Evolutionary conservation across 164 flowering plant genomes (phyloP).

Genomic region (Tetracentron sinense): DNA sequence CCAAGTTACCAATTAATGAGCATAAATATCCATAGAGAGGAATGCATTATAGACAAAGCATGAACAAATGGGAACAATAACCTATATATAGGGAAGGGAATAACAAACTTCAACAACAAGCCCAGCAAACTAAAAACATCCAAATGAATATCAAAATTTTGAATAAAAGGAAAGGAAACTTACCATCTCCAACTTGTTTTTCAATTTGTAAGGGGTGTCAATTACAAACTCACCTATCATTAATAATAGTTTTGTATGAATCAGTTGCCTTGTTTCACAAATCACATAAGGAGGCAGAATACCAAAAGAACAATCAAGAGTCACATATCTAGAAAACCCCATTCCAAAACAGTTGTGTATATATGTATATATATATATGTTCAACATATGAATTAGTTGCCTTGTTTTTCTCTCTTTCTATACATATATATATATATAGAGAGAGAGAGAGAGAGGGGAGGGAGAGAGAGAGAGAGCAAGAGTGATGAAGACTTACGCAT

Average conservation of each 20-base stretch:
- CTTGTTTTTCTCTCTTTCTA: background rate
- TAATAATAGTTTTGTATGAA: slow-evolving; percentile 1
- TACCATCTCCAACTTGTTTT: slow-evolving; percentile 85
- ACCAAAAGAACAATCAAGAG: slow-evolving; percentile 2
- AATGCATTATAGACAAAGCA: background rate
- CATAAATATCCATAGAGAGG: background rate
- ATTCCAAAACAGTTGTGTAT: too few species aligned
- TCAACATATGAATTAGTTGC: background rate
- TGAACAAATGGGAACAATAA: background rate
- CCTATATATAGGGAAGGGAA: background rate
- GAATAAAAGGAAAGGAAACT: slow-evolving; percentile 9
- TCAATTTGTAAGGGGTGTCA: slow-evolving; percentile 76
- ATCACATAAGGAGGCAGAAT: background rate
- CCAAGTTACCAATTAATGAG: background rate
- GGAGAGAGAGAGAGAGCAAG: slow-evolving; percentile 14
- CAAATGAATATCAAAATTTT: background rate
- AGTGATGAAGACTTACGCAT: slow-evolving; percentile 59
- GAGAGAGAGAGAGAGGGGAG: background rate
- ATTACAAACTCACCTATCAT: slow-evolving; percentile 83
- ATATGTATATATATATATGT: too few species aligned
- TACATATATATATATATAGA: background rate
- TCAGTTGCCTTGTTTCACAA: slow-evolving; percentile 1
- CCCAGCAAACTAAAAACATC: background rate
- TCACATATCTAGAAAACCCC: too few species aligned
- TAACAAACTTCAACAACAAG: background rate